Base-by-base conservation (phyloP, 208 protist species). In the Angomonas ambiguus region DNA sequence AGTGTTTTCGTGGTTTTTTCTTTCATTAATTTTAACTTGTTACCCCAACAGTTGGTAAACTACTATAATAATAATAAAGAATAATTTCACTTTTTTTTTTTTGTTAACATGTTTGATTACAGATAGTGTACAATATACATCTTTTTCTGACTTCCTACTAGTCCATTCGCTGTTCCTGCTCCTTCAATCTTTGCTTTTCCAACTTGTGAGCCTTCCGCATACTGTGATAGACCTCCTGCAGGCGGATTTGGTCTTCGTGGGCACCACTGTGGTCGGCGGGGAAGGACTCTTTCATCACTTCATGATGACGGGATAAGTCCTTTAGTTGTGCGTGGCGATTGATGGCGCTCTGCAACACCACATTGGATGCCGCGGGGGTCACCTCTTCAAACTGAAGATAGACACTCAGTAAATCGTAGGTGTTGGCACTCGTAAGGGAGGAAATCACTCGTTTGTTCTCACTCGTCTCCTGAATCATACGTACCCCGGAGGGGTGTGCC, bases 311-410 rank as follows among this genome's bases (percentile, higher is more conserved):
- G 5, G 74, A 38, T n/a, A 87, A 69, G 1, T 80, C 79, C 41
- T 63, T 25, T 30, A 83, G 42, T 62, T 81, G 70, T 32, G 60
- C 20, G 56, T 69, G 51, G 55, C 70, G 74, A 38, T 72, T 68
- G 2, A 76, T 11, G 48, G 79, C 74, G 32, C 56, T 63, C 53
- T 74, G 67, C 18, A 88, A 58, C 11, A 84, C 67, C 2, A 76
- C 67, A 27, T 80, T 79, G 48, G 70, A 48, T 5, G 65, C 71
- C n/a, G 63, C 65, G 30, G 60, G 62, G 38, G 77, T 77, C 5
- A 77, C 60, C 10, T 72, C 57, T 18, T 72, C 59, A 67, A 80
- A 88, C 67, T 78, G 72, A 2, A 84, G 69, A 62, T 83, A 84
- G 24, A 79, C 56, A 20, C 82, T 76, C 18, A 88, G 63, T 0